Conservation (phyloP, 1,139 yeast genomes). For the Suhomyces bribrorum region DNA sequence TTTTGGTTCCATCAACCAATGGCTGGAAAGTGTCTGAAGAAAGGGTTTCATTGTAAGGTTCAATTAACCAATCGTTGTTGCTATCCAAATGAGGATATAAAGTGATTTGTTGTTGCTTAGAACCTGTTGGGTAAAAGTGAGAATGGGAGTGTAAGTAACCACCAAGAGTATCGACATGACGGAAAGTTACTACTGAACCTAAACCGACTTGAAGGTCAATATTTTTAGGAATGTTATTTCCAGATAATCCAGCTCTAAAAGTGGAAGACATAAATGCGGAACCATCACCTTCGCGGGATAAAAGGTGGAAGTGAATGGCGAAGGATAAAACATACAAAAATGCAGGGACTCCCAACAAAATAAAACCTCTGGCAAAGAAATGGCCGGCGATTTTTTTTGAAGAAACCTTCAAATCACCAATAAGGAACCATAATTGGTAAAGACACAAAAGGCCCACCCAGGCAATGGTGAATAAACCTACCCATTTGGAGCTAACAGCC, state of each 20-base stretch:
- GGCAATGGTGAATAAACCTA: conserved; percentile 88
- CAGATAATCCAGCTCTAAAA: conserved; percentile 76
- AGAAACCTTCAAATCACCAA: conserved; percentile 80
- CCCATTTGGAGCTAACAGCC: conserved; percentile 93
- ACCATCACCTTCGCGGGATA: conserved; percentile 79
- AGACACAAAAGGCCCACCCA: conserved; percentile 85
- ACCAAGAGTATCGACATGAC: conserved; percentile 85
- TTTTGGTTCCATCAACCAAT: conserved; percentile 72
- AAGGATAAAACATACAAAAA: conserved; percentile 71
- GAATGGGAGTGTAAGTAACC: conserved; percentile 95
- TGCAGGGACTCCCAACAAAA: conserved; percentile 71
- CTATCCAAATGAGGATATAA: conserved; percentile 88
- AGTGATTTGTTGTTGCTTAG: conserved; percentile 93
- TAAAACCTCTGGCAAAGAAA: conserved; percentile 53
- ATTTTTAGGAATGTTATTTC: conserved; percentile 66
- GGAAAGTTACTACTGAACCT: conserved; percentile 76
- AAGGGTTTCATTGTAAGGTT: conserved; percentile 58
- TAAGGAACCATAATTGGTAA: conserved; percentile 79
- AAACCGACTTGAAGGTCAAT: conserved; percentile 83
- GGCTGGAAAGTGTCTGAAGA: conserved; percentile 59
- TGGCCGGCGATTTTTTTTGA: conserved; percentile 53
- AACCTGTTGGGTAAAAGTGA: conserved; percentile 84
- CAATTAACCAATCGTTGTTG: conserved; percentile 85
- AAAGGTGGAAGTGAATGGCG: conserved; percentile 72
- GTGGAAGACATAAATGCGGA: conserved; percentile 87